These are phyloP conservation scores for Hyparrhenia diplandra DNA, from an alignment of 176 grass and related monocot species.

Conservation along the genomic window DNA sequence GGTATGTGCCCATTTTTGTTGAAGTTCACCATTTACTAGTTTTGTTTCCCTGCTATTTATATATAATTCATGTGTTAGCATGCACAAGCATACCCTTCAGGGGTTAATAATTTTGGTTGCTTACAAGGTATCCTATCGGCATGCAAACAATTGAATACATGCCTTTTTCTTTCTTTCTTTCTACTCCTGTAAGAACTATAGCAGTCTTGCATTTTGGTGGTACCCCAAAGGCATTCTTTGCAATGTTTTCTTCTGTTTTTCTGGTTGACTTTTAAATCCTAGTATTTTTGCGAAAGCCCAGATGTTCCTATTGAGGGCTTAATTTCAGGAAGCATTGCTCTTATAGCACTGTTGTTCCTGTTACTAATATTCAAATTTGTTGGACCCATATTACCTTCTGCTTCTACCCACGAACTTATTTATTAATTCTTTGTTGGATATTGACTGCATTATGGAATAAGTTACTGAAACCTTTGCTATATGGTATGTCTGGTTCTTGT, in stretches of 20 bases:
- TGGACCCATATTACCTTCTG: neutral
- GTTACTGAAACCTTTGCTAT: neutral
- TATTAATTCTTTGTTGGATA: neutral
- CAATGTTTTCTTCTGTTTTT: neutral
- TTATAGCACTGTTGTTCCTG: neutral
- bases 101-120: neutral
- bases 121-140: neutral
- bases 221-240: neutral
- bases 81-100: neutral
- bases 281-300: neutral
- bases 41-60: constrained; percentile 21
- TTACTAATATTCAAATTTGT: neutral
- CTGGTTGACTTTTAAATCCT: neutral
- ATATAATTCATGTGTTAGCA: constrained; percentile 20
- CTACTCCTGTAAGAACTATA: neutral
- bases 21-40: constrained; percentile 30
- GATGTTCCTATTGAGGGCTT: neutral
- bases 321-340: neutral
- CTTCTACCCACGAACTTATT: neutral
- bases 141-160: neutral
- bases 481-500: neutral
- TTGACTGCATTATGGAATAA: neutral
- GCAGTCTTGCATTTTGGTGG: neutral
- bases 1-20: constrained; percentile 52
- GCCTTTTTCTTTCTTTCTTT: neutral